A percentile compares a stretch with the other conserved stretches of the same genome.
These are phyloP conservation scores for Cyclotella atomus DNA, from an alignment of 108 stramenopile genomes.

Conservation along the genomic window DNA sequence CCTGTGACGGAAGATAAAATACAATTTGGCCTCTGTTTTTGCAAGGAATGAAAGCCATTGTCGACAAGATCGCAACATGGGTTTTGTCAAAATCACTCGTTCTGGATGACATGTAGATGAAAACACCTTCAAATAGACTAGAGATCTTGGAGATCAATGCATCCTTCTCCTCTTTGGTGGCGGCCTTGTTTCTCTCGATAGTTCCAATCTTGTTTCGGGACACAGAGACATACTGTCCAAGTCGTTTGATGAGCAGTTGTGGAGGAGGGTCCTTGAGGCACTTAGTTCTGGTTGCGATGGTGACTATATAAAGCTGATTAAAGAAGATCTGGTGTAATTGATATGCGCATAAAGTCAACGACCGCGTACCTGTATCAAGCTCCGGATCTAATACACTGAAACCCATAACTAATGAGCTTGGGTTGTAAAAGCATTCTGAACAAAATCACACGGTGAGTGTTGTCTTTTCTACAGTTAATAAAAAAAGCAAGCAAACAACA, in stretches of 20 bases:
- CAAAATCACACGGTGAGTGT: not conserved
- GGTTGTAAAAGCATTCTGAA: conserved; percentile 62
- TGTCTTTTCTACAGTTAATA: not conserved
- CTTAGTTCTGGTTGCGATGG: conserved; percentile 57
- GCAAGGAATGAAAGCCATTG: conserved; percentile 66
- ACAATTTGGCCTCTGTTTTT: conserved; percentile 34
- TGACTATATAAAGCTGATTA: conserved; percentile 45
- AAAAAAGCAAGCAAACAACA: too few species aligned
- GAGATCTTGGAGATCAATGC: conserved; percentile 35
- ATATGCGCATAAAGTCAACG: too few species aligned
- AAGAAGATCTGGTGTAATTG: too few species aligned
- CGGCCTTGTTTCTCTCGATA: conserved; percentile 20
- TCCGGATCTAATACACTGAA: conserved; percentile 63
- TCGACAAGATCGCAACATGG: conserved; percentile 28
- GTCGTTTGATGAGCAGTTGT: conserved; percentile 51
- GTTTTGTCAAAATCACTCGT: conserved; percentile 55
- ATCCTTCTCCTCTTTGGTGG: conserved; percentile 19
- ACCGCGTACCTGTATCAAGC: conserved; percentile 48
- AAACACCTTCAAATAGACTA: conserved; percentile 42
- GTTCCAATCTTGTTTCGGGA: conserved; percentile 40
- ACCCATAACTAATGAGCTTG: conserved; percentile 62
- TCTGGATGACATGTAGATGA: conserved; percentile 54
- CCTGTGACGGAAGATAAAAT: conserved; percentile 62
- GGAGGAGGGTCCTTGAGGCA: conserved; percentile 58
- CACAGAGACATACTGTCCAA: conserved; percentile 45